Evolutionary conservation across 2,329 filamentous ascomycete genomes (phyloP).

Genomic region (Ophiocordyceps unilateralis): DNA sequence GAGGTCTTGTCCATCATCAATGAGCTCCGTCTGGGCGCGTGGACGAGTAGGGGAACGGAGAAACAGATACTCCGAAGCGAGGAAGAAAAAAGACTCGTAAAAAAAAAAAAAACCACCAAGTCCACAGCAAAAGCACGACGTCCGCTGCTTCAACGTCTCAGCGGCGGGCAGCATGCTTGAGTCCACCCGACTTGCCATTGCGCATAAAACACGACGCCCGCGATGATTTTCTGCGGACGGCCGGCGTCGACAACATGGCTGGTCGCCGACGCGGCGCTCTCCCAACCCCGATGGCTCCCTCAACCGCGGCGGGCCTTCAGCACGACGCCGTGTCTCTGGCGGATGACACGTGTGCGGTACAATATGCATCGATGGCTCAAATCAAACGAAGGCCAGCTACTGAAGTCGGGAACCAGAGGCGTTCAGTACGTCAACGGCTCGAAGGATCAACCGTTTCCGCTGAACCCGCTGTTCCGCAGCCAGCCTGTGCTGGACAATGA

Average conservation of each 20-base stretch:
- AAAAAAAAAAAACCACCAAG: no score
- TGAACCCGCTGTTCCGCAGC: conserved; percentile 54
- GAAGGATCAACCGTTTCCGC: conserved; percentile 47
- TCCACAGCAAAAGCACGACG: no score
- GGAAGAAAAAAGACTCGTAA: neutral
- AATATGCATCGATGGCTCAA: conserved; percentile 22
- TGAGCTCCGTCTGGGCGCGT: no score
- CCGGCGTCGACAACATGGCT: neutral
- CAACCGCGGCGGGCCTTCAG: conserved; percentile 11
- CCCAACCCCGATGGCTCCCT: conserved; percentile 2
- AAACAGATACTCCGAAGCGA: neutral
- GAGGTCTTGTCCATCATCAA: no score
- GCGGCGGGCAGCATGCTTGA: neutral
- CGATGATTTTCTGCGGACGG: neutral
- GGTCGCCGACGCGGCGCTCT: neutral
- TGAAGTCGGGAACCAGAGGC: conserved; percentile 9
- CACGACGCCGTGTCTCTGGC: conserved; percentile 19
- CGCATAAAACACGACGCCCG: neutral
- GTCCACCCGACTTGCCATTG: no score
- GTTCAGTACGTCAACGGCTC: conserved; percentile 20
- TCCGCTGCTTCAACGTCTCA: neutral
- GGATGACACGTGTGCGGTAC: conserved; percentile 19
- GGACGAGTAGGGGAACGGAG: no score
- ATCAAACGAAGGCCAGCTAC: conserved; percentile 7
- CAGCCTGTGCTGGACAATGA: conserved; percentile 57